phyloP scores from a whole-genome alignment of 2,329 filamentous ascomycete species.

The Cytospora leucostoma region DNA sequence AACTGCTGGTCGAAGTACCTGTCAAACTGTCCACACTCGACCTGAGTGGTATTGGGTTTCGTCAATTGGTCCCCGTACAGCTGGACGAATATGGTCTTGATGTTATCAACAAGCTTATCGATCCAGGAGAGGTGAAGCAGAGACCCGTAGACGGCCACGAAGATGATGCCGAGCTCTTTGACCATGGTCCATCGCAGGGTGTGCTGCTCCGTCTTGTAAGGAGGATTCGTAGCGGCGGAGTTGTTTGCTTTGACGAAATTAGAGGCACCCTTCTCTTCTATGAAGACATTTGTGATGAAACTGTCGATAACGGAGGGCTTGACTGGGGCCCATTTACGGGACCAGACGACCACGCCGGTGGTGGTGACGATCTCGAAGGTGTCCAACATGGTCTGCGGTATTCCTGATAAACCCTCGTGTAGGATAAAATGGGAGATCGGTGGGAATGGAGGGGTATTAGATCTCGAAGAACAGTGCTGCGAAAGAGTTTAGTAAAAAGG shows the following conservation, averaged over 20 bases:
- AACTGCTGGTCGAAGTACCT: slow-evolving; percentile 94
- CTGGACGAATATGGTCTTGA: slow-evolving; percentile 87
- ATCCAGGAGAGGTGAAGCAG: slow-evolving; percentile 95
- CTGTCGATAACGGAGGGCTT: slow-evolving; percentile 85
- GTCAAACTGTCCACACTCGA: slow-evolving; percentile 81
- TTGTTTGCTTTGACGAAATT: slow-evolving; percentile 60
- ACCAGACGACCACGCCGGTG: slow-evolving; percentile 96
- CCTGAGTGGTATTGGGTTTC: slow-evolving; percentile 73
- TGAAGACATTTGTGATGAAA: slow-evolving; percentile 95
- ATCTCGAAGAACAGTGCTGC: neutral
- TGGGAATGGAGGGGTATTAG: no score
- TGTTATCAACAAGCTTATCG: slow-evolving; percentile 93
- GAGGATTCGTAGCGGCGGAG: slow-evolving; percentile 65
- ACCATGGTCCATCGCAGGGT: slow-evolving; percentile 91
- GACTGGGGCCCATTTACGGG: slow-evolving; percentile 78
- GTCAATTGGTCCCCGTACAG: slow-evolving; percentile 87
- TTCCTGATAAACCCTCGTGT: neutral
- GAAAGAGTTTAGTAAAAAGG: neutral
- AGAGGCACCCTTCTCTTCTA: slow-evolving; percentile 80
- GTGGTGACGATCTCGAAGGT: slow-evolving; percentile 96
- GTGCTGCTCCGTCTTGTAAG: slow-evolving; percentile 89
- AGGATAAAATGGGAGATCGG: neutral
- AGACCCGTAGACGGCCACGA: slow-evolving; percentile 98
- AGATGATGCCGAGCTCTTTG: slow-evolving; percentile 92
- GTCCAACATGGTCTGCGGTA: slow-evolving; percentile 73